Conservation (phyloP, 2,329 filamentous ascomycete genomes). For the Calonectria naviculata region DNA sequence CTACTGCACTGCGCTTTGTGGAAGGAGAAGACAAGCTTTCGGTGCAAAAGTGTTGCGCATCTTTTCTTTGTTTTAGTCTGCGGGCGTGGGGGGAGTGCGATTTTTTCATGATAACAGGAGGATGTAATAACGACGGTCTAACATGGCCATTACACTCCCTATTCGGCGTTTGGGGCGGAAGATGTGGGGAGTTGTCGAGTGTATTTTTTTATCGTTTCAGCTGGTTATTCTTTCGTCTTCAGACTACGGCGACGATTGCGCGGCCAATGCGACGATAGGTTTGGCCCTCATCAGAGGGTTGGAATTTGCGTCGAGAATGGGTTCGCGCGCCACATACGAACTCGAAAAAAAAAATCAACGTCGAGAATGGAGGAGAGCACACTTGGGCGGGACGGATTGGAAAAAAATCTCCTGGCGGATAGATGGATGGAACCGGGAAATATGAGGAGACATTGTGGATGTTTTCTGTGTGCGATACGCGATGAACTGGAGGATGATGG, state of each 20-base stretch:
- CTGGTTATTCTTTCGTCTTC: conserved; percentile 25
- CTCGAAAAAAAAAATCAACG: conserved; percentile 10
- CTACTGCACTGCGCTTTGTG: conserved; percentile 25
- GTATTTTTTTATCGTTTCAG: conserved; percentile 31
- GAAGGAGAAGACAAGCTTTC: conserved; percentile 8
- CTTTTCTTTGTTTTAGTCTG: conserved; percentile 31
- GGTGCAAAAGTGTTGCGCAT: conserved; percentile 17
- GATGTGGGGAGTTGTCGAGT: conserved; percentile 43
- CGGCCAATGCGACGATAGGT: conserved; percentile 2
- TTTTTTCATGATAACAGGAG: conserved; percentile 44
- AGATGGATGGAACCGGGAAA: conserved; percentile 35
- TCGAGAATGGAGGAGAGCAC: conserved; percentile 15
- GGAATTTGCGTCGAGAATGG: conserved; percentile 4
- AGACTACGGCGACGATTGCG: conserved; percentile 5
- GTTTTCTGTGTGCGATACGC: conserved; percentile 26
- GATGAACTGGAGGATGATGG: not conserved
- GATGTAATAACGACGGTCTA: conserved; percentile 53
- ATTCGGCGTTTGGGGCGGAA: conserved; percentile 45
- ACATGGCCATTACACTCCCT: conserved; percentile 51
- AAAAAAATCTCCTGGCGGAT: conserved; percentile 41
- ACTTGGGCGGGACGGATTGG: conserved; percentile 32
- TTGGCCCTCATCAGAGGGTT: not conserved
- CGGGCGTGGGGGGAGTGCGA: conserved; percentile 33
- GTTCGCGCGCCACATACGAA: conserved; percentile 13
- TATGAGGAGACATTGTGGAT: conserved; percentile 26